Evolutionary conservation across 257 asterid species (phyloP).

Genomic region (Cordia subcordata): DNA sequence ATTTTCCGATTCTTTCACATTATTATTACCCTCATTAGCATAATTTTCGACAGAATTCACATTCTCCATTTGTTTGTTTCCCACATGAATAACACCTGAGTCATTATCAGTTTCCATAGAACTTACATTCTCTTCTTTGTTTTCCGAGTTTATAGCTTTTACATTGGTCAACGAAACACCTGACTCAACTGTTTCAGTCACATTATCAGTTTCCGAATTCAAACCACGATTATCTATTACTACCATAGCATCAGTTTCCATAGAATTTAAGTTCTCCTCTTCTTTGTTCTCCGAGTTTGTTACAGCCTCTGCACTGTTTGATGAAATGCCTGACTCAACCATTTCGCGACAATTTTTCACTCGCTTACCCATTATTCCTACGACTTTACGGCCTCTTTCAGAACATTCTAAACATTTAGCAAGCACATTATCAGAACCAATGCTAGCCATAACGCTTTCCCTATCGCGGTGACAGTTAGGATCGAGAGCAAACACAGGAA

Average conservation of each 20-base stretch:
- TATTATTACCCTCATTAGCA: conserved; percentile 3
- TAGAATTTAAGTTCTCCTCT: conserved; percentile 10
- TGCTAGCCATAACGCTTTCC: conserved; percentile 82
- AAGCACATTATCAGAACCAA: conserved; percentile 69
- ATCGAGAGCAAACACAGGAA: conserved; percentile 90
- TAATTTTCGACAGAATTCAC: background rate
- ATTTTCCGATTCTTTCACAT: conserved; percentile 15
- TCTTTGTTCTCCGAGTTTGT: conserved; percentile 2
- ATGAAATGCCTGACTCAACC: conserved; percentile 23
- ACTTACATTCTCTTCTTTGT: conserved; percentile 3
- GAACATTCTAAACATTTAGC: conserved; percentile 84
- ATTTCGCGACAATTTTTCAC: conserved; percentile 9
- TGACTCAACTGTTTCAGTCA: conserved; percentile 19
- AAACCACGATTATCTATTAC: conserved; percentile 21
- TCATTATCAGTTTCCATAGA: conserved; percentile 8
- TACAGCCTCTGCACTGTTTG: conserved; percentile 18
- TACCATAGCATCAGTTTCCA: background rate
- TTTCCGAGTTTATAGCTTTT: conserved; percentile 11
- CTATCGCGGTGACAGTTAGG: conserved; percentile 77
- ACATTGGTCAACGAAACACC: conserved; percentile 20
- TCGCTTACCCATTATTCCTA: conserved; percentile 47
- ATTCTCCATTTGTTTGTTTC: too few species aligned
- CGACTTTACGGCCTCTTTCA: conserved; percentile 81
- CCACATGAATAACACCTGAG: too few species aligned
- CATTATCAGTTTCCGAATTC: conserved; percentile 24